These are phyloP conservation scores for Chalciporus pseudorubinellus DNA, from an alignment of 768 basidiomycete species.

Conservation along the genomic window DNA sequence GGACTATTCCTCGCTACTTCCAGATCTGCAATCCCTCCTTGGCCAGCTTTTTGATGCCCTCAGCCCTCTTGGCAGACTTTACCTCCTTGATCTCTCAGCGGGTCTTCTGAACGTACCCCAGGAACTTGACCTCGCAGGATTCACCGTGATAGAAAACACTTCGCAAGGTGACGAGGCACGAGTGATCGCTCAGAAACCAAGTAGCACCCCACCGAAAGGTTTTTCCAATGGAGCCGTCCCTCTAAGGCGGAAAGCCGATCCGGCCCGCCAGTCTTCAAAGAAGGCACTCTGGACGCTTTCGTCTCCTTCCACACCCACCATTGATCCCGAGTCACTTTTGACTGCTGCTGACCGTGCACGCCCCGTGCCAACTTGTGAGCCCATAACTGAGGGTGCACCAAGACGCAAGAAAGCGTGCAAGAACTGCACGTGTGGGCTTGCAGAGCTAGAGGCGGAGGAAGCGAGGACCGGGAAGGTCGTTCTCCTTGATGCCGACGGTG, in stretches of 20 bases:
- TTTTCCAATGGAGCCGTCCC: conserved; percentile 35
- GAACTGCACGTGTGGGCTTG: conserved; percentile 93
- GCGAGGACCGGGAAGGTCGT: conserved; percentile 57
- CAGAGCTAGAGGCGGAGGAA: conserved; percentile 90
- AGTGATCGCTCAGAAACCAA: conserved; percentile 72
- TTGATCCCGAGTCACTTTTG: conserved; percentile 81
- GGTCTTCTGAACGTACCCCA: conserved; percentile 46
- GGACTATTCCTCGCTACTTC: conserved; percentile 59
- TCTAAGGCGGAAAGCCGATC: conserved; percentile 51
- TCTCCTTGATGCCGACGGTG: conserved; percentile 58
- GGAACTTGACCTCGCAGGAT: conserved; percentile 65
- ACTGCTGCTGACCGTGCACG: conserved; percentile 80
- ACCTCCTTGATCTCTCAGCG: conserved; percentile 55
- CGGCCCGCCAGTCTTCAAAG: conserved; percentile 68
- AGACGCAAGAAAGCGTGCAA: conserved; percentile 92
- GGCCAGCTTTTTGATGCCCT: conserved; percentile 59
- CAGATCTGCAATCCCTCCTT: conserved; percentile 55
- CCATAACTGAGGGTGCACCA: conserved; percentile 46
- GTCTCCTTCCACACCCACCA: conserved; percentile 64
- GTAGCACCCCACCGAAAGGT: conserved; percentile 42
- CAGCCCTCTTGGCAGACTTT: conserved; percentile 64
- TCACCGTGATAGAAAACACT: conserved; percentile 49
- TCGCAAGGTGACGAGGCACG: conserved; percentile 36
- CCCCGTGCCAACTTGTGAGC: conserved; percentile 76
- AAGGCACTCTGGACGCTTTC: conserved; percentile 86